Evolutionary conservation across 2,329 filamentous ascomycete species (phyloP).

Genomic region (Trichoderma aggressivum): DNA sequence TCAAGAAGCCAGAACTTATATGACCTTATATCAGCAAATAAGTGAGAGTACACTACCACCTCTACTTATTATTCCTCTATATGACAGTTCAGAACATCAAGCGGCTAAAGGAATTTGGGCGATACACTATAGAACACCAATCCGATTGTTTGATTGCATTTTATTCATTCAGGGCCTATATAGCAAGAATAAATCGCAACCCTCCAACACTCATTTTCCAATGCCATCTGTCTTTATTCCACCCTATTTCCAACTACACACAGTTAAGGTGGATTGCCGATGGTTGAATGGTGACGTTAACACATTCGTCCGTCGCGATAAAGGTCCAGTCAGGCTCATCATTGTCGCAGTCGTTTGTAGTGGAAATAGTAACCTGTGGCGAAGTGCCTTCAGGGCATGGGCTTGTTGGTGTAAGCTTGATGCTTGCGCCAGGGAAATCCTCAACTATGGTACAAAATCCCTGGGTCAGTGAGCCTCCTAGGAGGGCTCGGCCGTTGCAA

Average conservation of each 20-base stretch:
- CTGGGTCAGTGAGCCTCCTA: not conserved
- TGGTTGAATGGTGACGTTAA: not conserved
- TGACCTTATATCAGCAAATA: too few relatives aligned
- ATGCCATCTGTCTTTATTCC: not conserved
- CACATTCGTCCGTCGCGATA: not conserved
- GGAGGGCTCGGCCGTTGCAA: not conserved
- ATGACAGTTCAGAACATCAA: conserved; percentile 22
- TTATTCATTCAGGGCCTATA: not conserved
- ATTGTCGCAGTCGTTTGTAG: not conserved
- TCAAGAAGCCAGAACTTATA: too few relatives aligned
- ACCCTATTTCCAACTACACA: not conserved
- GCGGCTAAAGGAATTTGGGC: conserved; percentile 23
- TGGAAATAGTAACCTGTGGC: not conserved
- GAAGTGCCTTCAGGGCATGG: conserved; percentile 2
- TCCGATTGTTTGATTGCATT: not conserved
- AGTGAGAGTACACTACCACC: too few relatives aligned
- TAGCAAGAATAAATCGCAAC: not conserved
- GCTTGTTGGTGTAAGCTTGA: not conserved
- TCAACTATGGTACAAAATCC: conserved; percentile 1
- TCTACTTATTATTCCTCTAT: not conserved
- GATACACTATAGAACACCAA: conserved; percentile 7
- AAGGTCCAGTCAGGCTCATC: not conserved
- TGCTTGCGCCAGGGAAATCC: not conserved
- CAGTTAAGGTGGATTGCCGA: not conserved
- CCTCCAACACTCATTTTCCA: not conserved